Base-by-base conservation (phyloP, 1,284 basidiomycete species). In the Ceratobasidium sp. region DNA sequence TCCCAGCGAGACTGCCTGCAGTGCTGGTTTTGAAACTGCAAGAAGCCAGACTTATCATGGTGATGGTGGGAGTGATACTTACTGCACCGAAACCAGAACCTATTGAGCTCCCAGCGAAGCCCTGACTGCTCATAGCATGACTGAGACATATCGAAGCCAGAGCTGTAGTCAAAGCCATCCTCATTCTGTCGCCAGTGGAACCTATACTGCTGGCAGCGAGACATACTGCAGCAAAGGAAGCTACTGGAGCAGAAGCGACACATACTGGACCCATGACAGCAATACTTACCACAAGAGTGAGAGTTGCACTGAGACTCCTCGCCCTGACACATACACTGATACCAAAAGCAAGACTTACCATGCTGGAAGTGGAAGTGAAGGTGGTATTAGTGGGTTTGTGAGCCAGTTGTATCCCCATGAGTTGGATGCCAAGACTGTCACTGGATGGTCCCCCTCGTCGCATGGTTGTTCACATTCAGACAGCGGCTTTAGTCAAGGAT, bases 51-150 rank as follows among this genome's bases (percentile, higher is more conserved):
- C 62, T 4, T 66, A 66, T 42, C 52, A 27, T 14, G 33, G 29
- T n/a, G 52, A 39, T 29, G 52, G 62, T 6, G 62, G 62, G 1
- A 56, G 62, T 41, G 53, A 67, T n/a, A 67, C 62, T 2, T 67
- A 67, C 52, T 41, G 52, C 23, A 42, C 62, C 44, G 53, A 41
- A 25, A 60, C 62, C 44, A 42, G 27, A 25, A 60, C 47, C 8
- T 23, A 64, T 30, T 49, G 39, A 16, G 9, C 21, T 30, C 16
- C 41, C 19, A 29, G 59, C 23, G 49, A 23, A 46, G 42, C 42
- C 42, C 42, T 14, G 42, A 46, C 16, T 46, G 16, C 14, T 16
- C 42, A 14, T 21, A 46, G 42, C 16, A 14, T 4, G 6, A 21
- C 16, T 14, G 58, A 62, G 23, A 62, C 58, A 2, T 52, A 62